phyloP scores from a whole-genome alignment of 768 basidiomycete genomes.

The Cantharellus cinnabarinus region DNA sequence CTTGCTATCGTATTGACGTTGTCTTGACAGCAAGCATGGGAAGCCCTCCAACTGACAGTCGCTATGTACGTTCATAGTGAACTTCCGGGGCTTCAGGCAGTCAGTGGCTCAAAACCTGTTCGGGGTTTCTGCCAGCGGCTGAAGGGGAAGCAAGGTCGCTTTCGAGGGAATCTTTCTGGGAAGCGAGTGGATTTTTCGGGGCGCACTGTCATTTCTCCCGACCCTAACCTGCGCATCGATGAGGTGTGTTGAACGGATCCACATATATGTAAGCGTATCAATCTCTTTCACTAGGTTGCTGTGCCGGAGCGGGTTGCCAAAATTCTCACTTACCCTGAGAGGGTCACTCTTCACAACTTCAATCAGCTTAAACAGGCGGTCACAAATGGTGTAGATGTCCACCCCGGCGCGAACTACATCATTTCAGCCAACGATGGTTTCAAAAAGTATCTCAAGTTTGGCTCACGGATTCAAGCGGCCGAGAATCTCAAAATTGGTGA shows the following conservation, averaged over 20 bases:
- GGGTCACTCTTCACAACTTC: slow-evolving; percentile 84
- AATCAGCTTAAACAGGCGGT: slow-evolving; percentile 53
- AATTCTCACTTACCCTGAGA: slow-evolving; percentile 87
- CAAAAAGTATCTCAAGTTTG: slow-evolving; percentile 83
- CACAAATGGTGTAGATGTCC: slow-evolving; percentile 70
- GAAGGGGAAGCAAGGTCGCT: slow-evolving; percentile 97
- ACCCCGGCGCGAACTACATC: slow-evolving; percentile 93
- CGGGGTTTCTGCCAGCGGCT: slow-evolving; percentile 94
- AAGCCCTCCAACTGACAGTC: slow-evolving; percentile 81
- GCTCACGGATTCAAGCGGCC: slow-evolving; percentile 59
- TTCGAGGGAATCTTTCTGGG: slow-evolving; percentile 92
- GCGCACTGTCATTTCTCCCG: slow-evolving; percentile 95
- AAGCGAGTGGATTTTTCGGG: slow-evolving; percentile 98
- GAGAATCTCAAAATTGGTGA: slow-evolving; percentile 73
- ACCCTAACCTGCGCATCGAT: slow-evolving; percentile 96
- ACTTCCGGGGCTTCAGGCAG: slow-evolving; percentile 75
- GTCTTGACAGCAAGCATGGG: slow-evolving; percentile 76
- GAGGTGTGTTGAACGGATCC: slow-evolving; percentile 28
- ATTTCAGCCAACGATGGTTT: slow-evolving; percentile 52
- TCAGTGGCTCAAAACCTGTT: slow-evolving; percentile 76
- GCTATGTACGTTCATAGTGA: slow-evolving; percentile 99
- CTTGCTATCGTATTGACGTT: neutral
- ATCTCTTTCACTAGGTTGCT: slow-evolving; percentile 30
- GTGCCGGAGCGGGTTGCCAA: slow-evolving; percentile 91
- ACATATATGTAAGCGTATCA: neutral